These are phyloP conservation scores for Neurospora tetrasperma DNA, from an alignment of 495 filamentous ascomycete genomes.

Conservation along the genomic window DNA sequence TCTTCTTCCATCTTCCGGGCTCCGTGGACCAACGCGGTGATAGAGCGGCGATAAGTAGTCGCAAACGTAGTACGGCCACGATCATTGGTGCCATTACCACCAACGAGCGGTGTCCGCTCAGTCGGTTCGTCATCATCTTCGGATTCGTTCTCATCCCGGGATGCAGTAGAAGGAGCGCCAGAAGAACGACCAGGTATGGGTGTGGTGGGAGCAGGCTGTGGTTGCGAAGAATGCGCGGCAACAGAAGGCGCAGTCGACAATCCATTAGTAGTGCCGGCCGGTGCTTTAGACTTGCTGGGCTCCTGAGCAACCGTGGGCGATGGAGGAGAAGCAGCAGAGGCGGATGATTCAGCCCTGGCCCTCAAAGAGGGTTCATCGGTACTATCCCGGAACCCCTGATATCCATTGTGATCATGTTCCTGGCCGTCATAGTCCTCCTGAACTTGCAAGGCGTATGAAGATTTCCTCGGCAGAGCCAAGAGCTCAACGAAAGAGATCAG, in stretches of 20 bases:
- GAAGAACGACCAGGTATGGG: background rate
- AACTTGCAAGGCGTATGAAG: conserved; percentile 45
- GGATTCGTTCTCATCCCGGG: conserved; percentile 27
- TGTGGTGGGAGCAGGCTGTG: background rate
- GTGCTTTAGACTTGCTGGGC: background rate
- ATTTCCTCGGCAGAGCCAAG: conserved; percentile 64
- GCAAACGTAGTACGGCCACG: conserved; percentile 61
- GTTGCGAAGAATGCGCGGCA: background rate
- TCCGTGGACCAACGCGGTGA: conserved; percentile 28
- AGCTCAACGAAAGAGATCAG: conserved; percentile 68
- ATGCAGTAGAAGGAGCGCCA: conserved; percentile 2
- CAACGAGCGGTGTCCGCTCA: conserved; percentile 72
- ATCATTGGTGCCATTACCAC: conserved; percentile 26
- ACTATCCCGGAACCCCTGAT: conserved; percentile 1
- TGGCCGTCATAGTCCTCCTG: conserved; percentile 37
- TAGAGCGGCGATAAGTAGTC: conserved; percentile 45
- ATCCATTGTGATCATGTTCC: conserved; percentile 16
- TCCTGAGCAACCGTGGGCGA: background rate
- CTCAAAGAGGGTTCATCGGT: background rate
- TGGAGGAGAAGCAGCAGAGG: background rate
- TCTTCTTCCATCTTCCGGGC: conserved; percentile 18
- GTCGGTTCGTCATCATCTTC: conserved; percentile 48
- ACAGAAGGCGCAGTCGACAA: background rate
- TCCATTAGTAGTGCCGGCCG: background rate
- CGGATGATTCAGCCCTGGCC: background rate